A percentile compares a stretch with the other conserved stretches of the same genome.
Conservation (phyloP, 164 flowering plant genomes). For the Magnolia changhungtana region DNA sequence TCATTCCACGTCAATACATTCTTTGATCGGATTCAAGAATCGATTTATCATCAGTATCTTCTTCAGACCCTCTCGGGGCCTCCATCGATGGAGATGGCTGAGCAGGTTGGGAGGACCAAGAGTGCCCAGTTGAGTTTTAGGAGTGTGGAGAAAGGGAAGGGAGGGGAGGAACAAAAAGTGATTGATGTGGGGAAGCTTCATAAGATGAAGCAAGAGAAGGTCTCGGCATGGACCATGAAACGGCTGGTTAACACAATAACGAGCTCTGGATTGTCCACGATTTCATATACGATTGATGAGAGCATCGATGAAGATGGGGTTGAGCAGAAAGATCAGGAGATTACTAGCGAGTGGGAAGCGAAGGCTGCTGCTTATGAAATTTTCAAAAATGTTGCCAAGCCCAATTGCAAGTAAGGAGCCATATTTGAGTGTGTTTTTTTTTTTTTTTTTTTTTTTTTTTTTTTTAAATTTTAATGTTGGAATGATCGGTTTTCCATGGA, state of each 20-base stretch:
- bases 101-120: conserved; percentile 19
- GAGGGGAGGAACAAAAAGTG: conserved; percentile 39
- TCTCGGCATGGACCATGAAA: conserved; percentile 87
- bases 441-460: not conserved
- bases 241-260: conserved; percentile 48
- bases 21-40: conserved; percentile 86
- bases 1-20: conserved; percentile 63
- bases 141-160: conserved; percentile 29
- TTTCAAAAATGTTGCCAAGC: conserved; percentile 76
- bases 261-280: conserved; percentile 51
- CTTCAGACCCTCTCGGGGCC: conserved; percentile 70
- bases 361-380: conserved; percentile 59
- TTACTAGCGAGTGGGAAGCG: conserved; percentile 77
- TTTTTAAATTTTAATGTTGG: not conserved
- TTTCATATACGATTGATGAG: conserved; percentile 41
- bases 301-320: conserved; percentile 40
- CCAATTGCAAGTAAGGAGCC: conserved; percentile 52
- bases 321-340: conserved; percentile 46
- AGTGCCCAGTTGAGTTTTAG: conserved; percentile 52
- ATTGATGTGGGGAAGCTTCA: conserved; percentile 67
- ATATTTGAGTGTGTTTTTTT: not conserved
- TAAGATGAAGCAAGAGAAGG: conserved; percentile 55
- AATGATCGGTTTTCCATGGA: not conserved
- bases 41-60: conserved; percentile 71
- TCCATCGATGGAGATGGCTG: conserved; percentile 54